Evolutionary conservation across 345 rosid genomes (phyloP), one percentile per base, ranked within the genome.

Genomic region (Populus simonii): DNA sequence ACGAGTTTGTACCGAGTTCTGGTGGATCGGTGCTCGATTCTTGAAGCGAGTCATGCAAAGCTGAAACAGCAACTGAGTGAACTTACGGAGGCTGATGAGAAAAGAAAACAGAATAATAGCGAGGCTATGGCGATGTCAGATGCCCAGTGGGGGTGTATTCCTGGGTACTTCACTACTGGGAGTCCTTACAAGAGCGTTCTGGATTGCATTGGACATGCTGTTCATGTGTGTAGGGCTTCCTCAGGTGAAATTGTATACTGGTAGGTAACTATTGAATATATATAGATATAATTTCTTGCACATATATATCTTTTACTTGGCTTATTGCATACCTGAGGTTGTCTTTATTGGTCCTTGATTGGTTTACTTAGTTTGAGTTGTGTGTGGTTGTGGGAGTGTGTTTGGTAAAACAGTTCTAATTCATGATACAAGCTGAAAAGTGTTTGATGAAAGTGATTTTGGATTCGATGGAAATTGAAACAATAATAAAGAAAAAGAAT

Each of bases 141-240:
- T 66, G 72, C 85, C 4, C 71, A 74, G n/a, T 51, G 31, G 71
- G 85, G 82, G 18, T 73, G 66, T 0, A 38, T 89, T 63, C 86
- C 91, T 0, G 94, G 95, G 8, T 78, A 67, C 71, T 90, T 87
- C 83, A 66, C 59, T 1, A 65, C 80, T 1, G 90, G 89, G 51
- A 83, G 82, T 74, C 95, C 92, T 25, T 89, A 88, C 61, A 87
- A 86, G 89, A 84, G 88, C 5, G 83, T 91, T 55, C 82, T 94
- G 86, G 97, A 94, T 70, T 89, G 91, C 18, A 81, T 94, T 73
- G 97, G 97, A 3, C 92, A 88, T 20, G 97, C 98, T 27, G 85
- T 93, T 83, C 85, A 89, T 39, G 94, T 94, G 0, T 87, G 89
- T 70, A 71, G 83, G 8, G 87, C 90, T 72, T 80, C 86, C 4